Conservation (phyloP, 2,329 filamentous ascomycete genomes). For the Penicillium frequentans region DNA sequence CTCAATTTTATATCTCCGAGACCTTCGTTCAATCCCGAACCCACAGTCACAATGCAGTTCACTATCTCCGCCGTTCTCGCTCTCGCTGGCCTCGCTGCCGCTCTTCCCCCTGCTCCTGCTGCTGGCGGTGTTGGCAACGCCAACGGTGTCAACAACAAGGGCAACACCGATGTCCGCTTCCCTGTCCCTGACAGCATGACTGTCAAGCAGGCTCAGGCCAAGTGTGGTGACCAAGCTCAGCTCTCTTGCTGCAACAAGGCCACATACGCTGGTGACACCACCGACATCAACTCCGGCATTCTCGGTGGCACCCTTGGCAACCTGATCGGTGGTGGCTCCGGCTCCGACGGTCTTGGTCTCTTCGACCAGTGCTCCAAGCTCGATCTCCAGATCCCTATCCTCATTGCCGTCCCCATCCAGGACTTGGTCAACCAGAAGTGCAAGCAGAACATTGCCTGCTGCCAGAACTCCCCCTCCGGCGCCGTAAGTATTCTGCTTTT, state of each 20-base stretch:
- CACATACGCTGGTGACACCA: constrained; percentile 37
- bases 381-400: constrained; percentile 26
- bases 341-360: constrained; percentile 36
- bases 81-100: constrained; percentile 34
- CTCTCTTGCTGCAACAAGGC: constrained; percentile 43
- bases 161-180: constrained; percentile 36
- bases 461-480: constrained; percentile 36
- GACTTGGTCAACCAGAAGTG: constrained; percentile 40
- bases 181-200: constrained; percentile 32
- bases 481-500: constrained; percentile 22
- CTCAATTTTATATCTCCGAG: constrained; percentile 11
- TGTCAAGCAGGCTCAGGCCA: constrained; percentile 39
- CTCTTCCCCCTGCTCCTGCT: constrained; percentile 26
- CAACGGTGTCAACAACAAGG: constrained; percentile 32
- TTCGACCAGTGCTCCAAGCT: constrained; percentile 46
- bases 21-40: constrained; percentile 29
- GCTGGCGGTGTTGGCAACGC: constrained; percentile 22
- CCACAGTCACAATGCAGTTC: constrained; percentile 41
- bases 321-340: constrained; percentile 36
- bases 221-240: constrained; percentile 40
- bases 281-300: constrained; percentile 31
- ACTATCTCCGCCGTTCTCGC: constrained; percentile 34
- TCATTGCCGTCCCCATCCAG: constrained; percentile 29
- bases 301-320: constrained; percentile 35
- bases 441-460: constrained; percentile 44